Evolutionary conservation across 2,329 filamentous ascomycete genomes (phyloP).

Genomic region (Hymenoscyphus scutula): DNA sequence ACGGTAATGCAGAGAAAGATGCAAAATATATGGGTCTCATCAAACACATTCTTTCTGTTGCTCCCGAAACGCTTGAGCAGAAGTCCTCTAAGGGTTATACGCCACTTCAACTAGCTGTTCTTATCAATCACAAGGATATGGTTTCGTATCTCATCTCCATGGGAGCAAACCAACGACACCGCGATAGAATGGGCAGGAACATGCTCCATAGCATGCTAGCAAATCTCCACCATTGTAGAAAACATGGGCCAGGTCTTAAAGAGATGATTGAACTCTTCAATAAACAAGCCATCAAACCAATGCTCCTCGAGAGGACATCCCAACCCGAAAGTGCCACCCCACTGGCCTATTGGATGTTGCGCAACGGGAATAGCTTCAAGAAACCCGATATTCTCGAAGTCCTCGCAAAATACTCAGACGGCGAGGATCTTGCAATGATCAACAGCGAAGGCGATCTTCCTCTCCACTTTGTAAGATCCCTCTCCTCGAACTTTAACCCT

Average conservation of each 20-base stretch:
- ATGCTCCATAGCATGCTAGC: slow-evolving; percentile 59
- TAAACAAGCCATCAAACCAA: slow-evolving; percentile 50
- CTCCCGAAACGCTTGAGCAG: slow-evolving; percentile 61
- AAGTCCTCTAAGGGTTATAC: slow-evolving; percentile 59
- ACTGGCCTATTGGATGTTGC: slow-evolving; percentile 55
- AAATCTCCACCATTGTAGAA: slow-evolving; percentile 6
- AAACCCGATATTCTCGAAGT: slow-evolving; percentile 46
- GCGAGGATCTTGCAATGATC: slow-evolving; percentile 55
- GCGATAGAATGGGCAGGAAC: slow-evolving; percentile 62
- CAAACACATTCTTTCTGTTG: slow-evolving; percentile 61
- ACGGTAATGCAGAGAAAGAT: slow-evolving; percentile 4
- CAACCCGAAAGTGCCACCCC: slow-evolving; percentile 57
- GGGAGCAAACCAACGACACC: slow-evolving; percentile 67
- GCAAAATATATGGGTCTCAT: slow-evolving; percentile 51
- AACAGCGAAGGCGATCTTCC: slow-evolving; percentile 65
- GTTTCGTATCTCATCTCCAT: slow-evolving; percentile 61
- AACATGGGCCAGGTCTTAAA: slow-evolving; percentile 38
- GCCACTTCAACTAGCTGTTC: slow-evolving; percentile 66
- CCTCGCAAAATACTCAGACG: slow-evolving; percentile 55
- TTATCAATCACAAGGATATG: slow-evolving; percentile 51
- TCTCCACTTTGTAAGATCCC: slow-evolving; percentile 53
- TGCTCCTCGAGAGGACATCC: slow-evolving; percentile 58
- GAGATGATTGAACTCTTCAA: slow-evolving; percentile 58
- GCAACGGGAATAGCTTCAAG: slow-evolving; percentile 14
- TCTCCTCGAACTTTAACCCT: slow-evolving; percentile 33